Base-by-base conservation (phyloP, 768 basidiomycete species). In the Trametes elegans region DNA sequence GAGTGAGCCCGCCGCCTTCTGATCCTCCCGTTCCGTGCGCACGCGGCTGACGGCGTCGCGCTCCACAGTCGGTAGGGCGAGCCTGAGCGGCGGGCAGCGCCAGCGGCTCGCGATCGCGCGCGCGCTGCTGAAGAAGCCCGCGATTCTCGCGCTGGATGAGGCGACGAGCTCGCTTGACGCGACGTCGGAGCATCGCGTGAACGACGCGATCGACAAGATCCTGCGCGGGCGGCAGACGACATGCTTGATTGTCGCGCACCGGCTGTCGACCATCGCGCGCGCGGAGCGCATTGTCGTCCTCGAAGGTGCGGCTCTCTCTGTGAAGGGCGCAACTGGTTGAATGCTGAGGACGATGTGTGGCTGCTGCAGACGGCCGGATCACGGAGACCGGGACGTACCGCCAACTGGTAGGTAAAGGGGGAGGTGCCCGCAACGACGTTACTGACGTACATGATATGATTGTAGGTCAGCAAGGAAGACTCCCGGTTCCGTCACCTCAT, bases 281-380 rank as follows among this genome's bases (percentile, higher is more conserved):
- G 92, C 93, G 1, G 92, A 94, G 66, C 78, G 90, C 35, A 90
- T 97, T 40, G 90, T 92, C 6, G 93, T 97, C 18, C 77, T 97
- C 18, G 93, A 97, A 74, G 87, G 86, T 86, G 42, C n/a, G 72
- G 62, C 40, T 14, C 6, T 21, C 13, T 14, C 10, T 13, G 5
- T 14, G 34, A 13, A 11, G 3, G 13, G 31, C 29, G n/a, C 18
- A 16, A 9, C 24, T 39, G n/a, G 11, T n/a, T 47, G 32, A n/a
- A 21, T 38, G 46, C 19, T 23, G 18, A 32, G 11, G 6, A 7
- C 54, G 3, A 10, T 44, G 14, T 31, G 43, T 19, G 9, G n/a
- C 34, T 35, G 34, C 10, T 14, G 5, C 13, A 87, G 86, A 85
- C 57, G 93, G 93, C 3, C 78, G 75, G 47, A 88, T 96, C 52